Evolutionary conservation across 192 early-diverging fungal genomes (phyloP).

Genomic region (Dissophora ornata): DNA sequence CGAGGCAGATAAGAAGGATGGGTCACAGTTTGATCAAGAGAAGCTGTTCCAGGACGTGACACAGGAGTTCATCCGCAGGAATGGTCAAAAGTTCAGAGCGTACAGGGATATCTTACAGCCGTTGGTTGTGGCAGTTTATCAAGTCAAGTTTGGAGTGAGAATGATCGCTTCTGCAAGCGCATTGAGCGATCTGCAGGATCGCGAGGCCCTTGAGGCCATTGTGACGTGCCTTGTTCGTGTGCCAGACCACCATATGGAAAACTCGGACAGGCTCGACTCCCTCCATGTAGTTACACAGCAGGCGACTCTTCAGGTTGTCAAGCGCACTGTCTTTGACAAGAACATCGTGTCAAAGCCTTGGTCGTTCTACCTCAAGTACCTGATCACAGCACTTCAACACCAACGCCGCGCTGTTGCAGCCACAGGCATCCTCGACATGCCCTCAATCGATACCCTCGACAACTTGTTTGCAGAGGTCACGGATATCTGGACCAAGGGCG

Average conservation of each 20-base stretch:
- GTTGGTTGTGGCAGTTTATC: slow-evolving; percentile 72
- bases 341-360: slow-evolving; percentile 49
- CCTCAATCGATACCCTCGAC: slow-evolving; percentile 60
- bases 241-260: slow-evolving; percentile 52
- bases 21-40: slow-evolving; percentile 66
- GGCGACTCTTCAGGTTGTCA: slow-evolving; percentile 52
- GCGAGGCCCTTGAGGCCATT: slow-evolving; percentile 44
- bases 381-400: slow-evolving; percentile 60
- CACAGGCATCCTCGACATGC: slow-evolving; percentile 52
- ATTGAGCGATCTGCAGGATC: slow-evolving; percentile 15
- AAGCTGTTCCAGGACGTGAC: slow-evolving; percentile 76
- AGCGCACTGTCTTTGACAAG: slow-evolving; percentile 61
- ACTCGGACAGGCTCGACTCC: slow-evolving; percentile 51
- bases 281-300: slow-evolving; percentile 56
- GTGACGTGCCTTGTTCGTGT: slow-evolving; percentile 54
- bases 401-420: slow-evolving; percentile 51
- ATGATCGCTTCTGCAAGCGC: slow-evolving; percentile 56
- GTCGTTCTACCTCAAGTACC: slow-evolving; percentile 64
- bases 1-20: slow-evolving; percentile 45
- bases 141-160: slow-evolving; percentile 81
- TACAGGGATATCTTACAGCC: slow-evolving; percentile 85
- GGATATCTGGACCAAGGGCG: slow-evolving; percentile 70
- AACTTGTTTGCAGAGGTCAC: slow-evolving; percentile 68
- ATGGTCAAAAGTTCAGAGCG: slow-evolving; percentile 73
- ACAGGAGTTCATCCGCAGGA: slow-evolving; percentile 68